Evolutionary conservation across 768 basidiomycete genomes (phyloP).

Genomic region (Tremella mesenterica): DNA sequence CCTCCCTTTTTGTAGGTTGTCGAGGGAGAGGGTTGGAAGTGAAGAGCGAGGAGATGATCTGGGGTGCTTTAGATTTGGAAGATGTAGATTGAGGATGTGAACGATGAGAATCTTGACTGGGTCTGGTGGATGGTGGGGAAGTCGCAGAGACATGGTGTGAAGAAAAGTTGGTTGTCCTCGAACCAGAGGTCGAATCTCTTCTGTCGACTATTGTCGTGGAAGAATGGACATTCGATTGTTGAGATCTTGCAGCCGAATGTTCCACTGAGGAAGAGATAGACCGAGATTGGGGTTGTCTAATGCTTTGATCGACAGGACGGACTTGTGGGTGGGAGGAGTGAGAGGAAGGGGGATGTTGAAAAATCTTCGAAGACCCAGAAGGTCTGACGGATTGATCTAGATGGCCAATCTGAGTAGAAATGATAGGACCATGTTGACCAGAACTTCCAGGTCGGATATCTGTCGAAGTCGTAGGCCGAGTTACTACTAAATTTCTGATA

Average conservation of each 20-base stretch:
- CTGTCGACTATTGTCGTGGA: too few relatives aligned
- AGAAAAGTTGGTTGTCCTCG: constrained; percentile 30
- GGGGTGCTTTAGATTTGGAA: constrained; percentile 25
- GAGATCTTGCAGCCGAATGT: background rate
- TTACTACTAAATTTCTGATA: background rate
- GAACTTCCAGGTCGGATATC: background rate
- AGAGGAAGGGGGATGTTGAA: constrained; percentile 1
- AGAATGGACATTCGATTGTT: background rate
- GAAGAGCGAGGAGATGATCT: constrained; percentile 79
- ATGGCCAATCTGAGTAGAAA: background rate
- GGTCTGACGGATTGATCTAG: background rate
- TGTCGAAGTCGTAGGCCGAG: background rate
- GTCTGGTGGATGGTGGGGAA: constrained; percentile 4
- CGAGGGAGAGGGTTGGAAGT: constrained; percentile 49
- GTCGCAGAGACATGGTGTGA: constrained; percentile 35
- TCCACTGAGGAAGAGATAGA: background rate
- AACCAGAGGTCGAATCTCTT: background rate
- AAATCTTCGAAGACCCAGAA: background rate
- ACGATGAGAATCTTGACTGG: constrained; percentile 6
- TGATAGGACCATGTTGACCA: background rate
- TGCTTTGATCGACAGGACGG: constrained; percentile 30
- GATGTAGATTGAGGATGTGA: background rate
- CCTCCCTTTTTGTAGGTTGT: background rate
- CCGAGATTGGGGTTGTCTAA: background rate
- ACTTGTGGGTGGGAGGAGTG: constrained; percentile 48